Base-by-base conservation (phyloP, 176 grass and related monocot genomes). In the Phoenix roebelenii region DNA sequence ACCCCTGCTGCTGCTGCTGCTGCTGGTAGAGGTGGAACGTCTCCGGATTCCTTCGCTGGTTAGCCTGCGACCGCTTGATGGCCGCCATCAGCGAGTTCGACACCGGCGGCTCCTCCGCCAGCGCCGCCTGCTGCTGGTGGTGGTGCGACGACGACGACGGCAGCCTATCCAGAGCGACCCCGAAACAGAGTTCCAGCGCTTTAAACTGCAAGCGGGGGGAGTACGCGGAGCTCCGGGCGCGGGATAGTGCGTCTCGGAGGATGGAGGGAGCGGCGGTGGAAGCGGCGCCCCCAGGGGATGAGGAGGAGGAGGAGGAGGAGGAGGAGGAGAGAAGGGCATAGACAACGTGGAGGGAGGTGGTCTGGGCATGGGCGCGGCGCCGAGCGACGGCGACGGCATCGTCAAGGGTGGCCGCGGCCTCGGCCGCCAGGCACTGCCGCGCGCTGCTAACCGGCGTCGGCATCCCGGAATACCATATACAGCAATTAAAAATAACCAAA, bases 81-180 rank as follows among this genome's bases (percentile, higher is more conserved):
- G 91, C 86, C 2, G 91, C 83, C 91, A 95, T 90, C 23, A 95
- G 86, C 10, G 86, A 95, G 82, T 95, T 95, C 22, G 90, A 86
- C 0, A 89, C 74, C 18, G 85, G 85, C 15, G 90, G 90, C 18
- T 85, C 85, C 3, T 82, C 79, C 0, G 54, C 35, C 66, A 0
- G 3, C 28, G 2, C 18, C 28, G 9, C 4, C 18, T 26, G 25
- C 68, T 35, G 57, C 0, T 44, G 35, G 35, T 44, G 35, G 35
- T 58, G 61, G 15, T 60, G 52, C 16, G 65, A 15, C 49, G 60
- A 35, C 16, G 79, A 25, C 5, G 90, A 87, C 1, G 90, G 74
- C 18, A 84, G 82, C 58, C 83, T 77, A 51, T 95, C 86, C 22
- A 95, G 75, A 15, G 83, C 76, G 0, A 90, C 83, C 17, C 80